Evolutionary conservation across 169 alveolate species (phyloP).

Genomic region (Cryptosporidium sp.): DNA sequence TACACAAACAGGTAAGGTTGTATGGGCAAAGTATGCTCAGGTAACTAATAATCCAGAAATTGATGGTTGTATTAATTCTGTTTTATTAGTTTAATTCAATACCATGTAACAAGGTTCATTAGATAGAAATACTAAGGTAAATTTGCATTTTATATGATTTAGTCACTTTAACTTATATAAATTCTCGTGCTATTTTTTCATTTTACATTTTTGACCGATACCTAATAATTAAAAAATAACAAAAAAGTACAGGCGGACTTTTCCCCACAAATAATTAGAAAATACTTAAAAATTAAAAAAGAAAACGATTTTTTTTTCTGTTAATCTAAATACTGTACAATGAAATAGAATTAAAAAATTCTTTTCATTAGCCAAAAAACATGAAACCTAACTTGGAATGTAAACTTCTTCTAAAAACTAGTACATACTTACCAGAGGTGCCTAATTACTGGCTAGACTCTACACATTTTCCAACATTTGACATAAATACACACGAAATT

Average conservation of each 20-base stretch:
- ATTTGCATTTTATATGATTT: background rate
- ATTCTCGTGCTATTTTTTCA: background rate
- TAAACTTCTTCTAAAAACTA: conserved; percentile 17
- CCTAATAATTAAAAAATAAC: too few relatives aligned
- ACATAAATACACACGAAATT: background rate
- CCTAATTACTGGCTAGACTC: conserved; percentile 52
- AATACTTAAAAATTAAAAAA: background rate
- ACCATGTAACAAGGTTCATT: background rate
- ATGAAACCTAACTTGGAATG: conserved; percentile 55
- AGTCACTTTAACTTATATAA: background rate
- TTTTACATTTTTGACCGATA: background rate
- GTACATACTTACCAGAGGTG: conserved; percentile 46
- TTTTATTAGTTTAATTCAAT: conserved; percentile 91
- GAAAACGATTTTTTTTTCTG: background rate
- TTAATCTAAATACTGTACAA: background rate
- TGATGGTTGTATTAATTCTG: conserved; percentile 99
- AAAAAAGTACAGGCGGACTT: background rate
- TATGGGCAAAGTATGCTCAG: conserved; percentile 99
- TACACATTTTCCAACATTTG: conserved; percentile 12
- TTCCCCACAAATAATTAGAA: background rate
- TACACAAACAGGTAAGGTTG: conserved; percentile 98
- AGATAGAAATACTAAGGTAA: background rate
- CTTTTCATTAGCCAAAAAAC: background rate
- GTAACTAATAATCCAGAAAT: conserved; percentile 99
- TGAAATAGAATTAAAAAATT: background rate